A percentile compares a stretch with the other conserved stretches of the same genome.
Conservation (phyloP, 2,329 filamentous ascomycete genomes). For the Epichloe hybrida region DNA sequence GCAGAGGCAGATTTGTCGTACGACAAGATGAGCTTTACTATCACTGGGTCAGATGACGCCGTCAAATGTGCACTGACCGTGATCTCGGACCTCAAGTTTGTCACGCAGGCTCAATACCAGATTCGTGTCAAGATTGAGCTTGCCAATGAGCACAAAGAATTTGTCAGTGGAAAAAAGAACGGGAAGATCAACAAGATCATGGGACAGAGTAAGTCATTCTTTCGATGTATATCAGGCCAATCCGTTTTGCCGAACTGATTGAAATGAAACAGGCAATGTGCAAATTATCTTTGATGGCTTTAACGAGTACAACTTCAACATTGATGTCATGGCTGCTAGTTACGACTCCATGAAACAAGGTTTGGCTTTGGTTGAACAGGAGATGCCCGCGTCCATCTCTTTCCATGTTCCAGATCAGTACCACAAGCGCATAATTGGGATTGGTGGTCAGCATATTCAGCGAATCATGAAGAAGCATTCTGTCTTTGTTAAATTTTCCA, state of each 20-base stretch:
- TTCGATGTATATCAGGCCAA: no score
- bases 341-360: slow-evolving; percentile 94
- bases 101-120: slow-evolving; percentile 75
- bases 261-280: slow-evolving; percentile 54
- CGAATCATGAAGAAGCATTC: slow-evolving; percentile 99
- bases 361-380: slow-evolving; percentile 84
- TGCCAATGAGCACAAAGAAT: slow-evolving; percentile 98
- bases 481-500: slow-evolving; percentile 98
- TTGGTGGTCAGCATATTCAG: slow-evolving; percentile 96
- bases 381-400: slow-evolving; percentile 98
- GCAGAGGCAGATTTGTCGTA: slow-evolving; percentile 91
- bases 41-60: slow-evolving; percentile 90
- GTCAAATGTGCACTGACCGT: slow-evolving; percentile 93
- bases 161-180: slow-evolving; percentile 98
- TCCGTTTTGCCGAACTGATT: not conserved
- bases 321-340: slow-evolving; percentile 83
- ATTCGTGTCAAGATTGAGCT: slow-evolving; percentile 97
- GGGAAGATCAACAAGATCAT: slow-evolving; percentile 99
- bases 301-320: slow-evolving; percentile 99
- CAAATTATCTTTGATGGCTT: slow-evolving; percentile 99
- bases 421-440: slow-evolving; percentile 97
- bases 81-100: slow-evolving; percentile 82
- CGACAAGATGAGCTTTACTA: slow-evolving; percentile 84
- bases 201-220: slow-evolving; percentile 59
- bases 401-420: slow-evolving; percentile 99